A percentile compares a stretch with the other conserved stretches of the same genome.
Evolutionary conservation across 2,329 filamentous ascomycete genomes (phyloP).

Genomic region (Biscogniauxia sp.): DNA sequence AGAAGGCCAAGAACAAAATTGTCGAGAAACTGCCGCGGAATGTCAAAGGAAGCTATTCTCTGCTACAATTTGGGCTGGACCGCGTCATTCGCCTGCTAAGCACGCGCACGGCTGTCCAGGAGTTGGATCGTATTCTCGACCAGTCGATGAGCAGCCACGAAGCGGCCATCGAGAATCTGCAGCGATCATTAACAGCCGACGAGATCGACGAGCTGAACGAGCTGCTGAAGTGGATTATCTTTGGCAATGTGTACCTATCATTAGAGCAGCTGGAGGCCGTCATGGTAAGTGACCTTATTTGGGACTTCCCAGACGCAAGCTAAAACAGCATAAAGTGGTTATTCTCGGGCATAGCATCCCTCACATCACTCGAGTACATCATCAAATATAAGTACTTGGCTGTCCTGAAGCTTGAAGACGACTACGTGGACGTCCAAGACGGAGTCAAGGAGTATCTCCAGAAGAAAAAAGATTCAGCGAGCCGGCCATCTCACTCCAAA

Average conservation of each 20-base stretch:
- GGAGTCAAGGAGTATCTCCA: conserved; percentile 17
- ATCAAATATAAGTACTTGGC: conserved; percentile 24
- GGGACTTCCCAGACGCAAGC: not conserved
- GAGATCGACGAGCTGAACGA: conserved; percentile 29
- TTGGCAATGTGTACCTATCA: conserved; percentile 8
- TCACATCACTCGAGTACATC: conserved; percentile 20
- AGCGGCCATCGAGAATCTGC: conserved; percentile 23
- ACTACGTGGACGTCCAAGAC: conserved; percentile 19
- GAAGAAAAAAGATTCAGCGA: conserved; percentile 7
- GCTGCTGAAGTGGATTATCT: conserved; percentile 27
- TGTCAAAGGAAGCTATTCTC: conserved; percentile 19
- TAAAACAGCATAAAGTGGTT: conserved; percentile 17
- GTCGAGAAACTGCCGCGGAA: conserved; percentile 19
- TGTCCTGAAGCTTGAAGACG: conserved; percentile 20
- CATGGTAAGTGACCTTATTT: conserved; percentile 20
- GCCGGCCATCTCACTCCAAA: conserved; percentile 5
- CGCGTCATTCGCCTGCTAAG: conserved; percentile 20
- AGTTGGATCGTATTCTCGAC: conserved; percentile 21
- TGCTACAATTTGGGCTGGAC: conserved; percentile 18
- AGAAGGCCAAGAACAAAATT: conserved; percentile 19
- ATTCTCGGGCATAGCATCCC: conserved; percentile 21
- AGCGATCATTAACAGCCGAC: conserved; percentile 19
- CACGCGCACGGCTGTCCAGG: conserved; percentile 14
- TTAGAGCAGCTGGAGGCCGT: conserved; percentile 24
- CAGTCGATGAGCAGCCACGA: conserved; percentile 22